A percentile compares a stretch with the other conserved stretches of the same genome.
Evolutionary conservation across 257 asterid genomes (phyloP).

Genomic region (Solanum chaucha): DNA sequence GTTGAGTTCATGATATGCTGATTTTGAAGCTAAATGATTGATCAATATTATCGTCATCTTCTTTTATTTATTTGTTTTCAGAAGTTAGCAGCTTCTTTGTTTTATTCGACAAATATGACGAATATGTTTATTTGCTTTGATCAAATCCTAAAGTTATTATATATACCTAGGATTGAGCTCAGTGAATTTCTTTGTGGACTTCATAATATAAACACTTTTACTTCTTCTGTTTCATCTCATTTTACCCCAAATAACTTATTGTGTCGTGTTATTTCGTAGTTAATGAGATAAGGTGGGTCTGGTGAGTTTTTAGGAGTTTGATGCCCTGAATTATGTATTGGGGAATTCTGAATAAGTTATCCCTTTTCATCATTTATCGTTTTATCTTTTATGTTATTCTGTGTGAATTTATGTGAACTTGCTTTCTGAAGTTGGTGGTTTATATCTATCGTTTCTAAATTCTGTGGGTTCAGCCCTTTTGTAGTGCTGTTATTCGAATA

Average conservation of each 20-base stretch:
- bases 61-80: not conserved
- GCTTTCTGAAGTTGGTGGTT: slow-evolving; percentile 7
- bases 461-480: not conserved
- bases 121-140: not conserved
- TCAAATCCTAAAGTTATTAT: not conserved
- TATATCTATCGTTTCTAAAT: not conserved
- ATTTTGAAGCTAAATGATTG: slow-evolving; percentile 1
- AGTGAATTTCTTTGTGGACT: not conserved
- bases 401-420: not conserved
- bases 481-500: not conserved
- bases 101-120: not conserved
- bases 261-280: not conserved
- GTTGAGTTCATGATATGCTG: not conserved
- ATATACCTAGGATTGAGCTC: not conserved
- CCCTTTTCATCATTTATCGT: not conserved
- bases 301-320: not conserved
- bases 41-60: not conserved
- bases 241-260: not conserved
- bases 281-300: slow-evolving; percentile 2
- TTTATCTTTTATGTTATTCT: not conserved
- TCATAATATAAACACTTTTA: not conserved
- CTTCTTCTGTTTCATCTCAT: not conserved
- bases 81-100: not conserved
- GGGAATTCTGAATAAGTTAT: not conserved
- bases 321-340: slow-evolving; percentile 4